A percentile compares a stretch with the other conserved stretches of the same genome.
Conservation (phyloP, 2,329 filamentous ascomycete genomes). For the Arthroderma sp. region DNA sequence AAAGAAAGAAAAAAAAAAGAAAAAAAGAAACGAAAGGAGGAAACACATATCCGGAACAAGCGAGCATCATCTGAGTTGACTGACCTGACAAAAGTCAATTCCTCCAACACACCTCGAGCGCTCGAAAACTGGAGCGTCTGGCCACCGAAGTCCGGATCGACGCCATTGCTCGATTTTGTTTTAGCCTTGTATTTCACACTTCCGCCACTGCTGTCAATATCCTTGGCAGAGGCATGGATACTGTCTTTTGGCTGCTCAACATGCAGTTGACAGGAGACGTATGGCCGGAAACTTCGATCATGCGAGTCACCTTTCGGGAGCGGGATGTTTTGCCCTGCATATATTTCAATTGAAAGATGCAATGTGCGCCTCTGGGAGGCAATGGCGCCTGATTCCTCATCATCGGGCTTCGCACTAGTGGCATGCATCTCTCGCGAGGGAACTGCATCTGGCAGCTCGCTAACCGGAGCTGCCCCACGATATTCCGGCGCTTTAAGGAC, state of each 20-base stretch:
- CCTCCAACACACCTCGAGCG: conserved; percentile 46
- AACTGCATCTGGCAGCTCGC: conserved; percentile 19
- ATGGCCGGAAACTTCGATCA: conserved; percentile 52
- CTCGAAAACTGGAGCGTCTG: conserved; percentile 47
- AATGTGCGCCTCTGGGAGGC: conserved; percentile 38
- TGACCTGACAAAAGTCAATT: conserved; percentile 61
- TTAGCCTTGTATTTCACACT: conserved; percentile 43
- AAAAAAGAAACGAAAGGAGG: conserved; percentile 5
- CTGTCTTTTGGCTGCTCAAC: conserved; percentile 52
- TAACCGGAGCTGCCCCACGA: conserved; percentile 26
- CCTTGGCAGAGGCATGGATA: conserved; percentile 31
- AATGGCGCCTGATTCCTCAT: neutral
- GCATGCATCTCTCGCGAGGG: conserved; percentile 14
- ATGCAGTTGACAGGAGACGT: conserved; percentile 69
- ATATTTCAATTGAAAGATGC: conserved; percentile 56
- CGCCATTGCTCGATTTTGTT: conserved; percentile 43
- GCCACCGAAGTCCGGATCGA: conserved; percentile 53
- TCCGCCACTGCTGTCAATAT: conserved; percentile 41
- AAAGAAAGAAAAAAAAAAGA: conserved; percentile 9
- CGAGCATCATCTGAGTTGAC: conserved; percentile 18
- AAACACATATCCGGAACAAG: neutral
- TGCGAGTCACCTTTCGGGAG: conserved; percentile 45
- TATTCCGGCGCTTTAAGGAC: conserved; percentile 71
- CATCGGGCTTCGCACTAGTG: conserved; percentile 11
- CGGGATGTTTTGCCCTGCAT: conserved; percentile 65